Evolutionary conservation across 148 eudicot species (phyloP), one percentile per base, ranked within the genome.

Genomic region (Fagopyrum homotropicum): DNA sequence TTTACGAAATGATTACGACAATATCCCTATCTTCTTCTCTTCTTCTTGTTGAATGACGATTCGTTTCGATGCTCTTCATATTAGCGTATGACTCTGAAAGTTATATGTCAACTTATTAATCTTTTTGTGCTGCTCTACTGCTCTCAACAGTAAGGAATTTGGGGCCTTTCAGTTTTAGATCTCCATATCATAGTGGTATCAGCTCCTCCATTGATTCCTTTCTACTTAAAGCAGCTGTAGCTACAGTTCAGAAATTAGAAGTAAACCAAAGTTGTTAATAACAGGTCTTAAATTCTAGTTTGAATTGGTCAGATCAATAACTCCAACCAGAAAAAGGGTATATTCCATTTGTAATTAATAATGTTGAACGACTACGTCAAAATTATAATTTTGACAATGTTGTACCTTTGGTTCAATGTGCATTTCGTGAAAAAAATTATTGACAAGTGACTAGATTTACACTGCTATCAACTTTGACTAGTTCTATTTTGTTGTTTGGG

Each of bases 291-390:
- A 26, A 8, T 61, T 61, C 68, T 26, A 61, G 68, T 61, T 61
- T 61, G 68, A 61, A 61, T 61, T 61, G 68, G 68, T 29, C 68
- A 61, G 68, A 61, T 61, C 26, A 17, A 17, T 57, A 17, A 29
- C 22, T 43, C 40, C 68, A 26, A 61, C 16, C 44, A 40, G 30
- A 61, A 61, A 43, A 19, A n/a, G 43, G 10, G 68, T 61, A 29
- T 10, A 26, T 59, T 61, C 10, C 43, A 61, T 52, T 52, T 22
- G 40, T 35, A 35, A 35, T 35, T 35, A 35, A 35, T 35, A 35
- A 35, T 35, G 40, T 35, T 35, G 2, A 35, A 35, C 2, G 68
- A 29, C 68, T 61, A 10, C 22, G 43, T 61, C 68, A 61, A 61
- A 22, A 12, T 61, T 61, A 29, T 1, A 9, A 29, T 29, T 52